Conservation (phyloP, 768 basidiomycete species). For the Cyclocybe aegerita region DNA sequence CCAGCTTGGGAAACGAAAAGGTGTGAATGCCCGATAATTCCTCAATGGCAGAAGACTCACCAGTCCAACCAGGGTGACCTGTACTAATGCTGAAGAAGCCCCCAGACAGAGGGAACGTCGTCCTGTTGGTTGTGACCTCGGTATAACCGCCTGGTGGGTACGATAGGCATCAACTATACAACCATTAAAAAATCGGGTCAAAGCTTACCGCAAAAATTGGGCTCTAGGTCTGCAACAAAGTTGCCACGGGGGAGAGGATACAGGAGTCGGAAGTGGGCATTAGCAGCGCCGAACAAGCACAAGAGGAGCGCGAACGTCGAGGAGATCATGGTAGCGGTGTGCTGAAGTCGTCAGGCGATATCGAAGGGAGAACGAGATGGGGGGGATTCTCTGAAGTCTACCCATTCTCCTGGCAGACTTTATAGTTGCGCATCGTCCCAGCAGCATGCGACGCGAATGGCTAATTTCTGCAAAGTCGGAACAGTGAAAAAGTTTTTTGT, state of each 20-base stretch:
- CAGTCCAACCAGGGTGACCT: conserved; percentile 54
- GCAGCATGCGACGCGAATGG: neutral
- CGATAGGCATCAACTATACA: neutral
- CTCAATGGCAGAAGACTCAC: conserved; percentile 30
- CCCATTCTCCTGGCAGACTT: neutral
- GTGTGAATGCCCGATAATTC: conserved; percentile 7
- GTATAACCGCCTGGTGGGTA: conserved; percentile 55
- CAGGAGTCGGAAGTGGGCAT: conserved; percentile 74
- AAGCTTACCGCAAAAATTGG: conserved; percentile 62
- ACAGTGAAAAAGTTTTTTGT: conserved; percentile 5
- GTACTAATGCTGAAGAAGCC: conserved; percentile 60
- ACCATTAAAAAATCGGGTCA: neutral
- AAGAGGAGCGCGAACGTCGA: conserved; percentile 19
- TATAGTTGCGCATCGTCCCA: conserved; percentile 1
- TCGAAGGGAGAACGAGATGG: neutral
- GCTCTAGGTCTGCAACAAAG: conserved; percentile 57
- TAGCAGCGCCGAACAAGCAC: conserved; percentile 39
- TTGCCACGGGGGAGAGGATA: conserved; percentile 69
- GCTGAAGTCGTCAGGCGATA: neutral
- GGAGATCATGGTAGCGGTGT: conserved; percentile 29
- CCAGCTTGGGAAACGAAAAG: conserved; percentile 37
- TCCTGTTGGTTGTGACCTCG: conserved; percentile 52
- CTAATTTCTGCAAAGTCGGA: neutral
- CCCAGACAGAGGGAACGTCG: conserved; percentile 62
- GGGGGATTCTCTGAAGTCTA: neutral